Conservation (phyloP, 1,139 yeast genomes). For the Blastobotrys persicus region DNA sequence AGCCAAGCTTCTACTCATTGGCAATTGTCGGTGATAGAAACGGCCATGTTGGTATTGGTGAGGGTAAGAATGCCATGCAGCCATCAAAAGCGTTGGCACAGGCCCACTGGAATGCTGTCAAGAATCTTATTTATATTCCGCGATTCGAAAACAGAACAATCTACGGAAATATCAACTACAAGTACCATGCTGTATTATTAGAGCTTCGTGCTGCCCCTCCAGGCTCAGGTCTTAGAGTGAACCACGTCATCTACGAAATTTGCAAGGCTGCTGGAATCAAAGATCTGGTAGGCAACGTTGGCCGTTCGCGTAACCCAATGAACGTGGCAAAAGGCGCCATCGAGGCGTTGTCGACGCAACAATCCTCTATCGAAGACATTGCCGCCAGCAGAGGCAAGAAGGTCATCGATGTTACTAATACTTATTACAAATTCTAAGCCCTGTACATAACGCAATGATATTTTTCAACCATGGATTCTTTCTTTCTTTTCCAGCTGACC, state of each 20-base stretch:
- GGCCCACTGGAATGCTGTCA: slow-evolving; percentile 94
- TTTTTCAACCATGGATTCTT: no score
- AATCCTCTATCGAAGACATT: slow-evolving; percentile 78
- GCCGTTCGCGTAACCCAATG: slow-evolving; percentile 91
- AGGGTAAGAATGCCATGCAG: slow-evolving; percentile 84
- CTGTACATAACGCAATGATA: slow-evolving; percentile 6
- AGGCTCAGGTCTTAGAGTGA: slow-evolving; percentile 92
- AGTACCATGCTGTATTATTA: slow-evolving; percentile 83
- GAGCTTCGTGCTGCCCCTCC: slow-evolving; percentile 85
- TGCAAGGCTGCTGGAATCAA: slow-evolving; percentile 94
- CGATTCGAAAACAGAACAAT: slow-evolving; percentile 91
- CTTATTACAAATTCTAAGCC: slow-evolving; percentile 52
- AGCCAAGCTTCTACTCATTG: slow-evolving; percentile 76
- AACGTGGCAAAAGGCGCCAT: slow-evolving; percentile 89
- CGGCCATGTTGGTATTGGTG: slow-evolving; percentile 95
- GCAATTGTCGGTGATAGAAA: slow-evolving; percentile 91
- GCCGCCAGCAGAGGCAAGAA: slow-evolving; percentile 94
- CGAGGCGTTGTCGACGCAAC: slow-evolving; percentile 75
- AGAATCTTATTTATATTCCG: slow-evolving; percentile 77
- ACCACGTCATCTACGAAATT: slow-evolving; percentile 85
- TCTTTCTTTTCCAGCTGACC: no score
- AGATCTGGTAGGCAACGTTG: slow-evolving; percentile 87
- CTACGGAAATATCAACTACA: slow-evolving; percentile 76
- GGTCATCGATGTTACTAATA: slow-evolving; percentile 87
- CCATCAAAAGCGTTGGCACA: slow-evolving; percentile 74